These are phyloP conservation scores for Coniosporium apollinis DNA, from an alignment of 495 filamentous ascomycete species.

Conservation along the genomic window DNA sequence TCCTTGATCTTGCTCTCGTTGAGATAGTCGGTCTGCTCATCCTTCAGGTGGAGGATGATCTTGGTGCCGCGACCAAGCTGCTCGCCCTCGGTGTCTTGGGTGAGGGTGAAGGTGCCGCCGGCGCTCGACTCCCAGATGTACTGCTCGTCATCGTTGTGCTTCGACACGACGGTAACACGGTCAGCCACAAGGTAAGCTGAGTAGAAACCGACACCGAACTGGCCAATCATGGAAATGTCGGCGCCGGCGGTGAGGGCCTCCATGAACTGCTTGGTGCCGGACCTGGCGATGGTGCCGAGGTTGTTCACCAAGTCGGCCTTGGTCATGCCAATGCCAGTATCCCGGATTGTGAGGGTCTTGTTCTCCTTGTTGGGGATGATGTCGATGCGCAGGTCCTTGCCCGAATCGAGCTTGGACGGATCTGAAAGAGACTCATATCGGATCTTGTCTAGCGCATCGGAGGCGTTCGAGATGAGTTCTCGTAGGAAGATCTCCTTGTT, in stretches of 20 bases:
- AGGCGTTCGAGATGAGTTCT: conserved; percentile 94
- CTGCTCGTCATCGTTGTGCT: conserved; percentile 99
- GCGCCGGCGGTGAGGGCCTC: conserved; percentile 95
- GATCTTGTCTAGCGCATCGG: conserved; percentile 99
- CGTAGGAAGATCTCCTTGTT: conserved; percentile 99
- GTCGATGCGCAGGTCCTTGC: conserved; percentile 95
- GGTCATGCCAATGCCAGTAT: conserved; percentile 99
- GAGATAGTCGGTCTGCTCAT: conserved; percentile 95
- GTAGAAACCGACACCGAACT: conserved; percentile 99
- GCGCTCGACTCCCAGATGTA: conserved; percentile 98
- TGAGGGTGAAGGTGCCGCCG: conserved; percentile 93
- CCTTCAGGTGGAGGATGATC: conserved; percentile 97
- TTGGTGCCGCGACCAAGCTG: conserved; percentile 86
- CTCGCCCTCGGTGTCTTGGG: conserved; percentile 77
- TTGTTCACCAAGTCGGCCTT: conserved; percentile 97
- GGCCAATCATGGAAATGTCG: conserved; percentile 99
- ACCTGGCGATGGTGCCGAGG: conserved; percentile 96
- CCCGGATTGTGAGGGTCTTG: conserved; percentile 92
- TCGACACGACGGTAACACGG: conserved; percentile 85
- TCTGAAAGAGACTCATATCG: conserved; percentile 95
- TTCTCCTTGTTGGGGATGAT: conserved; percentile 91
- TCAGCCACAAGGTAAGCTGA: conserved; percentile 98
- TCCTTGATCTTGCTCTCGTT: conserved; percentile 99
- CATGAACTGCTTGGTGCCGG: conserved; percentile 99
- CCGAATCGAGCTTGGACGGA: conserved; percentile 84